A percentile compares a stretch with the other conserved stretches of the same genome.
Evolutionary conservation across 768 basidiomycete genomes (phyloP).

Genomic region (Candolleomyces efflorescens): DNA sequence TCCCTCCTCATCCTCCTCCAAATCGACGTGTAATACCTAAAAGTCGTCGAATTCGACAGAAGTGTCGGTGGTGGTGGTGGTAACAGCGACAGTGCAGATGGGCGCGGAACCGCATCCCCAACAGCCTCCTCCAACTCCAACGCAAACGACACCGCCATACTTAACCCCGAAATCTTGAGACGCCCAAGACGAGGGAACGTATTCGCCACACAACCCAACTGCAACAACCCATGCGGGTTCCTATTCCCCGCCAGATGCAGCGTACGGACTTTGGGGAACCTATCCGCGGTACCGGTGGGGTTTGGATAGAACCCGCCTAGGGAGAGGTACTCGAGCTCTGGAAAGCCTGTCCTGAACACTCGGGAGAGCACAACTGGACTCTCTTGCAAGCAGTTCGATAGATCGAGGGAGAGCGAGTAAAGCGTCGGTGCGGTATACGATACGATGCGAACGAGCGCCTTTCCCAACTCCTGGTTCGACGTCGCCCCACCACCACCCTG

Average conservation of each 20-base stretch:
- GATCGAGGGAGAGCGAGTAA: slow-evolving; percentile 35
- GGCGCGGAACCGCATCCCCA: not conserved
- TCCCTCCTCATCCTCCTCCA: too few relatives aligned
- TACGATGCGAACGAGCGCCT: slow-evolving; percentile 26
- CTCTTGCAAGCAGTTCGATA: slow-evolving; percentile 23
- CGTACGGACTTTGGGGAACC: slow-evolving; percentile 33
- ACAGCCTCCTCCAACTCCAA: slow-evolving; percentile 36
- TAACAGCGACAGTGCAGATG: too few relatives aligned
- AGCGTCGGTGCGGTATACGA: slow-evolving; percentile 36
- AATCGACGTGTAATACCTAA: not conserved
- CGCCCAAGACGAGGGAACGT: slow-evolving; percentile 36
- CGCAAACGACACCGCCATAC: slow-evolving; percentile 36
- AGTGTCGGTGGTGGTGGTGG: not conserved
- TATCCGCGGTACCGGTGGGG: slow-evolving; percentile 24
- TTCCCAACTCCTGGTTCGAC: slow-evolving; percentile 2
- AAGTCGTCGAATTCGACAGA: not conserved
- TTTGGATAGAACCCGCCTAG: slow-evolving; percentile 49
- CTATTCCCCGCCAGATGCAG: slow-evolving; percentile 47
- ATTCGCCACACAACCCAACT: slow-evolving; percentile 31
- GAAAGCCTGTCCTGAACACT: slow-evolving; percentile 40
- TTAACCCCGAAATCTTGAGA: slow-evolving; percentile 40
- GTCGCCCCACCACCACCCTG: too few relatives aligned
- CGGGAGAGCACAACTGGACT: slow-evolving; percentile 37
- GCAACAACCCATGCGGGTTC: slow-evolving; percentile 45
- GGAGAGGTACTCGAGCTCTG: slow-evolving; percentile 35